Percentiles rank a stretch among this genome's conserved stretches.
phyloP scores from a whole-genome alignment of 2,329 filamentous ascomycete genomes.

The Curvularia spicifera region DNA sequence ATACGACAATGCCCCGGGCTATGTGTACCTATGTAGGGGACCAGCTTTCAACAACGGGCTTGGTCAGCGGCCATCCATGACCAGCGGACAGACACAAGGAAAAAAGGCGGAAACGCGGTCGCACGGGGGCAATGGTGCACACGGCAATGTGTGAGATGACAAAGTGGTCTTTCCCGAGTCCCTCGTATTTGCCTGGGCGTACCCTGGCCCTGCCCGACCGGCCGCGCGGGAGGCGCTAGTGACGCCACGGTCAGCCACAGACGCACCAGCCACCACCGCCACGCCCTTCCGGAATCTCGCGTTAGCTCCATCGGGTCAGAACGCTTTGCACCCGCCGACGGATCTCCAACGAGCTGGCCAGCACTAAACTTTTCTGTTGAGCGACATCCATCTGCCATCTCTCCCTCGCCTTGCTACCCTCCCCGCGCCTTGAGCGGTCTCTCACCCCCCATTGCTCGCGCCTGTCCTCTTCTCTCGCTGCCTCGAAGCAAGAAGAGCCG shows the following conservation, averaged over 20 bases:
- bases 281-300: conserved; percentile 15
- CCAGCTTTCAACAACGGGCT: conserved; percentile 26
- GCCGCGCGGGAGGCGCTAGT: conserved; percentile 15
- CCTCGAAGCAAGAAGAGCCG: conserved; percentile 11
- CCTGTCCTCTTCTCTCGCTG: conserved; percentile 6
- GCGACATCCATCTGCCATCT: conserved; percentile 31
- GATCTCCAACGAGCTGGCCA: conserved; percentile 29
- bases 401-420: conserved; percentile 21
- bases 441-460: background rate
- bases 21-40: conserved; percentile 2
- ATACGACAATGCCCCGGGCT: conserved; percentile 20
- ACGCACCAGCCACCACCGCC: background rate
- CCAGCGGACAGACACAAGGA: conserved; percentile 23
- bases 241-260: background rate
- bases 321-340: conserved; percentile 19
- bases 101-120: conserved; percentile 11
- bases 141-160: conserved; percentile 25
- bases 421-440: conserved; percentile 9
- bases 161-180: conserved; percentile 31
- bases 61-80: conserved; percentile 38
- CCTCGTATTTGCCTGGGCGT: conserved; percentile 15
- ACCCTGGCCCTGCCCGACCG: background rate
- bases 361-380: conserved; percentile 43
- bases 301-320: conserved; percentile 18
- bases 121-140: conserved; percentile 5